Evolutionary conservation across 306 rosid genomes (phyloP).

Genomic region (Trifolium fragiferum): DNA sequence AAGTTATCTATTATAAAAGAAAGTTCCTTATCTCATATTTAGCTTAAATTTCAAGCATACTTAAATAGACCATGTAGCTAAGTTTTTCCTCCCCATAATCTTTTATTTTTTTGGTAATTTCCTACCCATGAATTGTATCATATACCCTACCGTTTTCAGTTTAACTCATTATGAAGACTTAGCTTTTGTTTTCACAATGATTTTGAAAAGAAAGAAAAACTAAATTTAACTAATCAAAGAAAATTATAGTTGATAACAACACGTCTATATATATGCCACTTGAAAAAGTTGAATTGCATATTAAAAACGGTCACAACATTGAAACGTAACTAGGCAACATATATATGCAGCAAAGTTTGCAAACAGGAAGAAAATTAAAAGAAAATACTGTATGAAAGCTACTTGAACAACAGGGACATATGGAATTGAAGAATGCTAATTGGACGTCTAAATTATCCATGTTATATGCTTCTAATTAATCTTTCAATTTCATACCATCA

Average conservation of each 20-base stretch:
- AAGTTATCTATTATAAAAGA: too few species aligned
- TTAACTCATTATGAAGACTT: conserved; percentile 22
- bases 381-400: conserved; percentile 25
- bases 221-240: neutral
- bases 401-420: conserved; percentile 30
- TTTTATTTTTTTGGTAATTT: neutral
- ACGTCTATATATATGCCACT: conserved; percentile 16
- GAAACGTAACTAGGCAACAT: conserved; percentile 33
- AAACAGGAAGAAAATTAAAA: conserved; percentile 11
- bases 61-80: conserved; percentile 44
- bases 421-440: conserved; percentile 18
- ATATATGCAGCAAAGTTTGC: conserved; percentile 7
- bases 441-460: conserved; percentile 11
- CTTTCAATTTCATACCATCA: too few species aligned
- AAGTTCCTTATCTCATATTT: conserved; percentile 32
- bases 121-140: conserved; percentile 10
- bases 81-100: conserved; percentile 23
- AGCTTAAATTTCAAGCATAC: conserved; percentile 39
- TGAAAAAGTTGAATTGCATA: neutral
- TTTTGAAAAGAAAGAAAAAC: neutral
- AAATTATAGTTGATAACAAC: neutral
- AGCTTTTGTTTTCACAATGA: conserved; percentile 5
- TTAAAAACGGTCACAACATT: conserved; percentile 2
- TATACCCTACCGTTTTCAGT: conserved; percentile 33
- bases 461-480: neutral